phyloP scores from a whole-genome alignment of 345 rosid species.

The Eucalyptus viminalis region DNA sequence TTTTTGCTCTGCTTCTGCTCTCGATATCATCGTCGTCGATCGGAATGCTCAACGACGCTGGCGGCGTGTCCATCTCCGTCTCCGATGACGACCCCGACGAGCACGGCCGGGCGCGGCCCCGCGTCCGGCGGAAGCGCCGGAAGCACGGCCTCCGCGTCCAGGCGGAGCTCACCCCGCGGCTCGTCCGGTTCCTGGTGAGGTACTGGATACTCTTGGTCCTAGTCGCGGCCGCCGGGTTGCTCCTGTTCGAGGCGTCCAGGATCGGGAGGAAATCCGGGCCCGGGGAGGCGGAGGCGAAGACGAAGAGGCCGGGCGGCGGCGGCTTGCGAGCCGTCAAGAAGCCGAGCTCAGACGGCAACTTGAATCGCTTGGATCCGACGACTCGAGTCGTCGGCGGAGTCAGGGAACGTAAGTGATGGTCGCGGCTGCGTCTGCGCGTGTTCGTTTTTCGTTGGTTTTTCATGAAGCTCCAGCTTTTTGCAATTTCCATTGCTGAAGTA shows the following conservation, averaged over 20 bases:
- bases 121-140: slow-evolving; percentile 67
- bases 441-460: not conserved
- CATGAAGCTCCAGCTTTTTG: not conserved
- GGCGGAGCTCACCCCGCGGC: slow-evolving; percentile 28
- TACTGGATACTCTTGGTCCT: slow-evolving; percentile 56
- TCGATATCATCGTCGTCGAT: not conserved
- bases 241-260: slow-evolving; percentile 53
- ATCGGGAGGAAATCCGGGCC: slow-evolving; percentile 24
- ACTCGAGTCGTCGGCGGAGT: slow-evolving; percentile 27
- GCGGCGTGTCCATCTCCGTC: slow-evolving; percentile 38
- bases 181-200: slow-evolving; percentile 32
- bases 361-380: slow-evolving; percentile 50
- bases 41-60: slow-evolving; percentile 21
- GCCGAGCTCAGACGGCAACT: slow-evolving; percentile 10
- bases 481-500: not conserved
- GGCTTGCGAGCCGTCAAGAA: not conserved
- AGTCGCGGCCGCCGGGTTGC: slow-evolving; percentile 37
- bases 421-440: not conserved
- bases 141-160: slow-evolving; percentile 26
- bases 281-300: not conserved
- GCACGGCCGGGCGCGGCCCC: slow-evolving; percentile 44
- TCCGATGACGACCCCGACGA: slow-evolving; percentile 75
- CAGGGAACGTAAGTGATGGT: slow-evolving; percentile 28
- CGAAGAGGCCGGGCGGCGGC: not conserved
- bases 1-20: not conserved